Evolutionary conservation across 352 stramenopile genomes (phyloP), one percentile per base, ranked within the genome.

Genomic region (Globisporangium ultimum): DNA sequence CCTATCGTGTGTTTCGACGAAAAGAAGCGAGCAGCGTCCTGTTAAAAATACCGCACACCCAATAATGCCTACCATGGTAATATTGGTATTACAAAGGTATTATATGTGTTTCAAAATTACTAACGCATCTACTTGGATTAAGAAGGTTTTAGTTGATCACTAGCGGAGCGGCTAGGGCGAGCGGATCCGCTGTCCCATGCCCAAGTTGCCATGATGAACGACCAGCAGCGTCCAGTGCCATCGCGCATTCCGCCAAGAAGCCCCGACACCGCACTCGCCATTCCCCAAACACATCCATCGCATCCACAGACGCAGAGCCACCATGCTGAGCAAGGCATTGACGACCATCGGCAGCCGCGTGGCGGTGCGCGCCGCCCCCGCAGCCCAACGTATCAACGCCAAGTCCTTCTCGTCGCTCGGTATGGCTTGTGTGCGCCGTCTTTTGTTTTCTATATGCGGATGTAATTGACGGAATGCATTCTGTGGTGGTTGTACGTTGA

Each of bases 381-480:
- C 40, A 45, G 40, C 40, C 2, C 40, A 45, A 5, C 40, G 40
- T 1, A n/a, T n/a, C 13, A n/a, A 10, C 17, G 13, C 40, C 40
- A 45, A 45, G 40, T 45, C 40, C 17, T 71, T 72, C 58, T 74
- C 70, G 9, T 78, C 70, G 64, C 67, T 78, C 41, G 70, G 70
- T 78, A 36, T 6, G 28, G 8, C 5, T 6, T 36, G 18, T 34
- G 61, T 32, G 20, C 22, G 14, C 34, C 12, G 1, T 15, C 17
- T 43, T 28, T 28, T n/a, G n/a, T 17, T 11, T 45, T 51, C 38
- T 21, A 43, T 48, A 12, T 21, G 20, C 22, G 20, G 9, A 22
- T 15, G 24, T 11, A n/a, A 18, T 21, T 48, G 11, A 42, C 17
- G 12, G 3, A 36, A 1, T 36, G 28, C 28, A 36, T 17, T 46